phyloP scores from a whole-genome alignment of 108 stramenopile genomes.

The Bacterosira constricta region DNA sequence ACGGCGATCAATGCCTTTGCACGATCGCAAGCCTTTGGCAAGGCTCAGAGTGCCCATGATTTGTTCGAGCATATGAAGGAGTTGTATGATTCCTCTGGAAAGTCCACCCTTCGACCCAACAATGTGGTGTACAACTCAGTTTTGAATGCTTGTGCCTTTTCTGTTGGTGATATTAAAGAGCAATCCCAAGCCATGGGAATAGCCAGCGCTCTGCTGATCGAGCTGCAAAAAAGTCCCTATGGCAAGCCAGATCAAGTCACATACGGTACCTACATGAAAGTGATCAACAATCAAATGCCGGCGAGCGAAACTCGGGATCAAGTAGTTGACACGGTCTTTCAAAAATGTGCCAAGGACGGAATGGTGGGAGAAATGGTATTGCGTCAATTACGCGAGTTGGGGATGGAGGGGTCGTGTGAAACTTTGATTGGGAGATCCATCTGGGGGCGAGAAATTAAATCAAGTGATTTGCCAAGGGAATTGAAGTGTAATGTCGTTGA shows the following conservation, averaged over 20 bases:
- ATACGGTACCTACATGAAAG: conserved; percentile 83
- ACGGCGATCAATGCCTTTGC: conserved; percentile 78
- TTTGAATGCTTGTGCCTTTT: conserved; percentile 81
- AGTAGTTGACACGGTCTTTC: conserved; percentile 61
- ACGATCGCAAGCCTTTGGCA: conserved; percentile 56
- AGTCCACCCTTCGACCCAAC: conserved; percentile 55
- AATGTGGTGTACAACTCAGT: conserved; percentile 76
- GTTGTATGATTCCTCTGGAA: conserved; percentile 51
- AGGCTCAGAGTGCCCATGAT: conserved; percentile 68
- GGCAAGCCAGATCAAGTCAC: conserved; percentile 76
- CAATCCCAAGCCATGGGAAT: conserved; percentile 69
- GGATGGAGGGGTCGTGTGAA: conserved; percentile 32
- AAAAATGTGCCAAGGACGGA: conserved; percentile 64
- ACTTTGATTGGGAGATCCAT: conserved; percentile 48
- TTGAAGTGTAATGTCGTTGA: conserved; percentile 77
- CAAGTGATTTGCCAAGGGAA: conserved; percentile 61
- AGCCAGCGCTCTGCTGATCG: conserved; percentile 53
- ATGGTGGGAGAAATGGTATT: conserved; percentile 74
- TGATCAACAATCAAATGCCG: conserved; percentile 75
- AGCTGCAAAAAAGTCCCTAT: conserved; percentile 51
- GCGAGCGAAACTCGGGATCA: conserved; percentile 48
- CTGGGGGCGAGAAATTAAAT: conserved; percentile 43
- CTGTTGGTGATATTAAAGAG: conserved; percentile 57
- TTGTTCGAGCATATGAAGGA: conserved; percentile 63
- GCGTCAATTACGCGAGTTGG: conserved; percentile 62